Base-by-base conservation (phyloP, 2,329 filamentous ascomycete species). In the Hypoxylon sp. region DNA sequence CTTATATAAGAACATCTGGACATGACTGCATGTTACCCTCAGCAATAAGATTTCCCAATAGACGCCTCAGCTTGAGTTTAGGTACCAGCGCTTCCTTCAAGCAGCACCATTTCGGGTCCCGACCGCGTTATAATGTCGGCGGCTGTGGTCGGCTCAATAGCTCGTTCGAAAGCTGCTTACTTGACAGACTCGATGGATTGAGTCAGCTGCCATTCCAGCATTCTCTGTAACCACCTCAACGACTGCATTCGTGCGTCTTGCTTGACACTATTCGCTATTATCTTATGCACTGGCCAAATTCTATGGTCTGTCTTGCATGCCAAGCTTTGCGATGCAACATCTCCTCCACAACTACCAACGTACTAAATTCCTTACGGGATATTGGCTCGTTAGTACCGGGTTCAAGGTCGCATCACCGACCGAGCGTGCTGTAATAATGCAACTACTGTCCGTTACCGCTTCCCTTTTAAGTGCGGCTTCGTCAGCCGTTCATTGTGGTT, bases 261-360 rank as follows among this genome's bases (percentile, higher is more conserved):
- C 6, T 33, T 37, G 20, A 49, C 33, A 42, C 22, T 40, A 57
- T 54, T 54, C 57, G 60, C 31, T 61, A 48, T 42, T 48, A 51
- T 68, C 50, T 55, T 59, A 62, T 51, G 57, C 50, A 42, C 37
- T 40, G 51, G 49, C 22, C 51, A 35, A 57, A 49, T 55, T 61
- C 59, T 54, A 59, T 64, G 40, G 51, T 69, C 62, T 71, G 65
- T 66, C 66, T 69, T 69, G 69, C 66, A 71, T 71, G 69, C 69
- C 69, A 71, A 71, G 69, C 69, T 71, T 69, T 66, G 22, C 59
- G 49, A 66, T 71, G 69, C 62, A 61, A 71, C 69, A 48, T 63
- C 37, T 64, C 63, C 62, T 65, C 64, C 61, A 64, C 54, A 68
- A 37, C 49, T 59, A 65, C 54, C 27, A 62, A 42, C 27, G n/a